Percentiles rank a stretch among this genome's conserved stretches.
These are phyloP conservation scores for Emericellopsis cladophorae DNA, from an alignment of 2,329 filamentous ascomycete species.

Conservation along the genomic window DNA sequence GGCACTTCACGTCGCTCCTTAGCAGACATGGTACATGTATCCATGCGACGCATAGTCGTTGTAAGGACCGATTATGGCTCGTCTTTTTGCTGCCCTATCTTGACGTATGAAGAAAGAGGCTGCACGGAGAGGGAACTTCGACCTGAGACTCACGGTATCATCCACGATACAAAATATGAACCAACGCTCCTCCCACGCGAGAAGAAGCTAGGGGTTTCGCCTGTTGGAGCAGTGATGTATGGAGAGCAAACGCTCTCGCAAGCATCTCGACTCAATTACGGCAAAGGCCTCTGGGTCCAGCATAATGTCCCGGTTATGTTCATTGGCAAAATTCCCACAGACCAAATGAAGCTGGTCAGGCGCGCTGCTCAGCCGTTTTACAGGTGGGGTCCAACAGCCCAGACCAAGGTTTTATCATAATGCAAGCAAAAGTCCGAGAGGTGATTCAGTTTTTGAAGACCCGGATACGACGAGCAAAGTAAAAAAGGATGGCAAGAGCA, in stretches of 20 bases:
- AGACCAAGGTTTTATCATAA: no score
- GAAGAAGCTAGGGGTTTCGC: conserved; percentile 31
- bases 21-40: no score
- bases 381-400: no score
- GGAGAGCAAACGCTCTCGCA: conserved; percentile 28
- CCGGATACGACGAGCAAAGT: no score
- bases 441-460: no score
- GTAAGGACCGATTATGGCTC: no score
- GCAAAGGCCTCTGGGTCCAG: conserved; percentile 41
- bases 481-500: no score
- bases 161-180: conserved; percentile 23
- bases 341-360: conserved; percentile 27
- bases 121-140: conserved; percentile 41
- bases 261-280: conserved; percentile 45
- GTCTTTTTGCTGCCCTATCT: conserved; percentile 23
- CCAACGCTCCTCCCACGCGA: conserved; percentile 24
- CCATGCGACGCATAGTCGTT: no score
- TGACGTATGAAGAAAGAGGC: conserved; percentile 38
- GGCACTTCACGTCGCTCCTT: no score
- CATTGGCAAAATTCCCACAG: conserved; percentile 29
- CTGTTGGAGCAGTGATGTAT: conserved; percentile 30
- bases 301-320: conserved; percentile 45
- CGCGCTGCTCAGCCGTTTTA: no score
- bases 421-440: no score
- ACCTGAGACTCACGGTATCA: conserved; percentile 38